A percentile compares a stretch with the other conserved stretches of the same genome.
Conservation (phyloP, 169 alveolate genomes). For the Hepatocystis sp. region DNA sequence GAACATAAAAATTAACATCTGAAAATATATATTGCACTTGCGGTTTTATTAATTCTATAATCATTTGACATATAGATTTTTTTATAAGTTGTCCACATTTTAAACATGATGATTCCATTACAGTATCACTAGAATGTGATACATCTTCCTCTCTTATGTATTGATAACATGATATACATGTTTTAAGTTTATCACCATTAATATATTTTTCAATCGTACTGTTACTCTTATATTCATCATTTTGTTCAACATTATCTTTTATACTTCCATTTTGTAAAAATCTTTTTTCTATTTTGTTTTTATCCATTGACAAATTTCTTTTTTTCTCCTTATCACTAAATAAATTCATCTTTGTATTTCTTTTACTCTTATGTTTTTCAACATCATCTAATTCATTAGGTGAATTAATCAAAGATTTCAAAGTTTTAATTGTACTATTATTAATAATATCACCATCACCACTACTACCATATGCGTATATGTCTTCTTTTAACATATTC, state of each 20-base stretch:
- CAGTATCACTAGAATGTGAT: background rate
- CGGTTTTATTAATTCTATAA: slow-evolving; percentile 60
- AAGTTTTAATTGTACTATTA: slow-evolving; percentile 11
- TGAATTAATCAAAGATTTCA: slow-evolving; percentile 17
- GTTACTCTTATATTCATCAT: background rate
- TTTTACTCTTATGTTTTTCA: background rate
- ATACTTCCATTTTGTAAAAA: slow-evolving; percentile 1
- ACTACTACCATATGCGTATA: slow-evolving; percentile 4
- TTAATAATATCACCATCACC: slow-evolving; percentile 7
- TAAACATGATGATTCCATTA: slow-evolving; percentile 33
- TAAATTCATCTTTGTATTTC: background rate
- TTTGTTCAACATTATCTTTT: background rate
- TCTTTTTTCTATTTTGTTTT: slow-evolving; percentile 11
- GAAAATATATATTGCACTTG: slow-evolving; percentile 66
- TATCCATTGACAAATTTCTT: slow-evolving; percentile 5
- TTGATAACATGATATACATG: slow-evolving; percentile 63
- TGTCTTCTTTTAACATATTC: slow-evolving; percentile 8
- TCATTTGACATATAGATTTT: slow-evolving; percentile 58
- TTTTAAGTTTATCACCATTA: slow-evolving; percentile 21
- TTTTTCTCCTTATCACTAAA: slow-evolving; percentile 2
- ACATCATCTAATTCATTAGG: slow-evolving; percentile 4
- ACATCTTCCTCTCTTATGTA: slow-evolving; percentile 37
- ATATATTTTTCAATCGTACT: slow-evolving; percentile 9
- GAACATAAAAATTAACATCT: slow-evolving; percentile 67
- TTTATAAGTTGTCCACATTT: slow-evolving; percentile 50